Evolutionary conservation across 2,329 filamentous ascomycete species (phyloP).

Genomic region (Penicillium expansum): DNA sequence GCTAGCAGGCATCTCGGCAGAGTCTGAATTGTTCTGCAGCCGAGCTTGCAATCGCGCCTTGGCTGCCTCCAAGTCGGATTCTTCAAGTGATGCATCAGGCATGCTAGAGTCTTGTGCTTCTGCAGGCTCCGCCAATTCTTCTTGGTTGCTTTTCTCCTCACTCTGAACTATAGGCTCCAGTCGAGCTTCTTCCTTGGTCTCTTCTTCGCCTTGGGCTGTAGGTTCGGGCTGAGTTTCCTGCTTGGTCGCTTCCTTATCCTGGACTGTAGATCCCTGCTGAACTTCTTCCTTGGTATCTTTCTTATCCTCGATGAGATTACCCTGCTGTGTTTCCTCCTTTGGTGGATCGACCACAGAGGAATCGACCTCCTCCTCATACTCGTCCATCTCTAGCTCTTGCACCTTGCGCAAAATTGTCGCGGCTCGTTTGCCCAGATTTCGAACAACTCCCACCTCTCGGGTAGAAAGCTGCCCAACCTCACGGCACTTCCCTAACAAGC

Average conservation of each 20-base stretch:
- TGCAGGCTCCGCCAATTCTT: not conserved
- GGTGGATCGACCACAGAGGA: conserved; percentile 5
- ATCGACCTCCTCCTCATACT: conserved; percentile 16
- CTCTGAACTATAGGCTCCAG: not conserved
- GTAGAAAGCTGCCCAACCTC: conserved; percentile 73
- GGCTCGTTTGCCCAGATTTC: conserved; percentile 77
- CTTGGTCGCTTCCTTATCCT: not conserved
- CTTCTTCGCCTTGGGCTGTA: not conserved
- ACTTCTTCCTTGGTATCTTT: not conserved
- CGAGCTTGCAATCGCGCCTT: conserved; percentile 48
- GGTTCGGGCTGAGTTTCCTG: not conserved
- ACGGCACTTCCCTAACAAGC: conserved; percentile 70
- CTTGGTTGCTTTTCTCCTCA: not conserved
- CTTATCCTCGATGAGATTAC: not conserved
- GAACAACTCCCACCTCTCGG: conserved; percentile 69
- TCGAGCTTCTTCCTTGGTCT: conserved; percentile 1
- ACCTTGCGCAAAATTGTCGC: conserved; percentile 49
- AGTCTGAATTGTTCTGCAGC: conserved; percentile 22
- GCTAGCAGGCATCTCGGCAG: not conserved
- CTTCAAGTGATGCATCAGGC: conserved; percentile 15
- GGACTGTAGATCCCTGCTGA: not conserved
- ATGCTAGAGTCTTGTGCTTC: conserved; percentile 16
- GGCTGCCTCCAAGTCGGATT: conserved; percentile 47
- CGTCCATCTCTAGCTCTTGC: conserved; percentile 42
- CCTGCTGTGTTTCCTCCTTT: not conserved